A percentile compares a stretch with the other conserved stretches of the same genome.
Evolutionary conservation across 176 grass and related monocot species (phyloP).

Genomic region (Juncus inflexus): DNA sequence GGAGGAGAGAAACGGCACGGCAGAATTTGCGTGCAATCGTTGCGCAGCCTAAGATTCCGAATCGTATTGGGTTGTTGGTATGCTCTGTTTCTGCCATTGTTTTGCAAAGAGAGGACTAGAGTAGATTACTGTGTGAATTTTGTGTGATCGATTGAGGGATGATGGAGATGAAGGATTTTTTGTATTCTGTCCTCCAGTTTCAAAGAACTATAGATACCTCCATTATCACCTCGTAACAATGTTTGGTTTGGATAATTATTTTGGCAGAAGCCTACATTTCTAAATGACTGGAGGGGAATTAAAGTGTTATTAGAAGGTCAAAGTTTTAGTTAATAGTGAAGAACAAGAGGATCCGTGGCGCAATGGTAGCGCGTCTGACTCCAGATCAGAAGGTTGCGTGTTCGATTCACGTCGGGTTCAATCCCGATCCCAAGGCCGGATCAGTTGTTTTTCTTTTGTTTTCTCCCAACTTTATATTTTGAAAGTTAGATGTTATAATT

Average conservation of each 20-base stretch:
- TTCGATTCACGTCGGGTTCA: slow-evolving; percentile 99
- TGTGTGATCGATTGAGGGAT: background rate
- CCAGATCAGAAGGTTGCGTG: slow-evolving; percentile 99
- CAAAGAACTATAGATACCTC: too few species aligned
- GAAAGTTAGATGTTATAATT: background rate
- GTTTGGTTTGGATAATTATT: too few species aligned
- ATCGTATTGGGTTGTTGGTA: slow-evolving; percentile 36
- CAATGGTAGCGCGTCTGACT: slow-evolving; percentile 99
- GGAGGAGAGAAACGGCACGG: slow-evolving; percentile 57
- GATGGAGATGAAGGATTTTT: too few species aligned
- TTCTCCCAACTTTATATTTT: background rate
- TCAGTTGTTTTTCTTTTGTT: background rate
- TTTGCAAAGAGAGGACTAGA: too few species aligned
- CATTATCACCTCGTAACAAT: too few species aligned
- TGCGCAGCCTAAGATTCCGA: slow-evolving; percentile 76
- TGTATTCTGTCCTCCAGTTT: too few species aligned
- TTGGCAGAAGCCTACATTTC: too few species aligned
- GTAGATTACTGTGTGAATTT: background rate
- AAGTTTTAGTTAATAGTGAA: too few species aligned
- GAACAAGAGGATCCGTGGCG: slow-evolving; percentile 61
- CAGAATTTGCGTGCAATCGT: slow-evolving; percentile 54
- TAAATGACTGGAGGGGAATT: too few species aligned
- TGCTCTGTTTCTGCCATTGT: slow-evolving; percentile 14
- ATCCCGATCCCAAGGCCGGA: background rate
- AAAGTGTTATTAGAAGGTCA: too few species aligned